Percentiles rank a stretch among this genome's conserved stretches.
phyloP scores from a whole-genome alignment of 2,329 filamentous ascomycete genomes.

The Diplocarpon mali region DNA sequence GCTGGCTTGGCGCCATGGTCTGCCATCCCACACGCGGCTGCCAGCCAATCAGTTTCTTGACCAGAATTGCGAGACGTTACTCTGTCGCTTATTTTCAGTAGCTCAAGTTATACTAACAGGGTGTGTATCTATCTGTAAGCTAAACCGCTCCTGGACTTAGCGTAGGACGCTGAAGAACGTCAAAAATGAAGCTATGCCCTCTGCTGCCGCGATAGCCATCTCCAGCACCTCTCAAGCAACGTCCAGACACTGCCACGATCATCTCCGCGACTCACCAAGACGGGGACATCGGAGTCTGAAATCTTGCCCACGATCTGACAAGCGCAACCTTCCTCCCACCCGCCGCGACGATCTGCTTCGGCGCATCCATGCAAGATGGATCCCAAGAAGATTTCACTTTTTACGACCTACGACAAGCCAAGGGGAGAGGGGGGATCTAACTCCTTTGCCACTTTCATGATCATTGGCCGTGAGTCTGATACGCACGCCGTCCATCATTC shows the following conservation, averaged over 20 bases:
- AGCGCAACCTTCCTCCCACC: not conserved
- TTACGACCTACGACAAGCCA: constrained; percentile 28
- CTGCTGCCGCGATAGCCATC: not conserved
- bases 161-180: not conserved
- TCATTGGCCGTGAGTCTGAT: constrained; percentile 68
- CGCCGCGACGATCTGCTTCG: not conserved
- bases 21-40: too few species aligned
- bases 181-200: not conserved
- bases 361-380: constrained; percentile 18
- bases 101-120: not conserved
- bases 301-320: not conserved
- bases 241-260: not conserved
- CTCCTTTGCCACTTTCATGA: constrained; percentile 93
- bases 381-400: constrained; percentile 24
- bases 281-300: not conserved
- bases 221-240: not conserved
- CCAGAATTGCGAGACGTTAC: too few species aligned
- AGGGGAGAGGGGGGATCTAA: constrained; percentile 33
- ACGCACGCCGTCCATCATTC: not conserved
- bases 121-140: not conserved
- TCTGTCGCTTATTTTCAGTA: too few species aligned
- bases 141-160: not conserved
- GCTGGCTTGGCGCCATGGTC: too few species aligned
- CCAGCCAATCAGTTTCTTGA: too few species aligned
- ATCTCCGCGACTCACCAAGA: not conserved